Conservation (phyloP, 1,139 yeast species). For the Zhuliangozyma parablackwelliae region DNA sequence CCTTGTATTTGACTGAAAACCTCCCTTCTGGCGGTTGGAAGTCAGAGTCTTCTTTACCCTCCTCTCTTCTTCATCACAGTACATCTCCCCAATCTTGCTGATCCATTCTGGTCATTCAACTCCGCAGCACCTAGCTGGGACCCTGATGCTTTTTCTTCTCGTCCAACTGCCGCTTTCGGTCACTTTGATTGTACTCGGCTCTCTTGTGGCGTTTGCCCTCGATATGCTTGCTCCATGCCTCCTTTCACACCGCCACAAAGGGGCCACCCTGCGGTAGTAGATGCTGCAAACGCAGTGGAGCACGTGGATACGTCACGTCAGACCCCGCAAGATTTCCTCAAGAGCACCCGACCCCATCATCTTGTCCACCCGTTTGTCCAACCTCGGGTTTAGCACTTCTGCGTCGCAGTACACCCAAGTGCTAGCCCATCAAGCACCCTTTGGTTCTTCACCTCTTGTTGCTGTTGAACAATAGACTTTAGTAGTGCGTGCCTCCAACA, state of each 20-base stretch:
- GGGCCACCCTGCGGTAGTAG: constrained; percentile 43
- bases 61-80: too few relatives aligned
- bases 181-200: constrained; percentile 15
- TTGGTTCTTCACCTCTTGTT: too few relatives aligned
- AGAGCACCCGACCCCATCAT: constrained; percentile 73
- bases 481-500: too few relatives aligned
- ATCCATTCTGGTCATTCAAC: too few relatives aligned
- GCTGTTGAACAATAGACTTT: too few relatives aligned
- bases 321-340: constrained; percentile 48
- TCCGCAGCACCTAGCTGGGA: too few relatives aligned
- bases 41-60: too few relatives aligned
- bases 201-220: constrained; percentile 59
- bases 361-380: constrained; percentile 75
- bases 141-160: constrained; percentile 2
- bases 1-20: too few relatives aligned
- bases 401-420: constrained; percentile 85
- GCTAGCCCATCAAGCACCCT: too few relatives aligned
- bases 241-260: constrained; percentile 68
- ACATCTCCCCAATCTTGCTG: too few relatives aligned
- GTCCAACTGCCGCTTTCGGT: constrained; percentile 11
- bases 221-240: constrained; percentile 65
- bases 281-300: constrained; percentile 41
- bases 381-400: constrained; percentile 50
- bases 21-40: too few relatives aligned
- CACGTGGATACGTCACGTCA: constrained; percentile 21